Evolutionary conservation across 2,329 filamentous ascomycete species (phyloP).

Genomic region (Fusarium verrucosum): DNA sequence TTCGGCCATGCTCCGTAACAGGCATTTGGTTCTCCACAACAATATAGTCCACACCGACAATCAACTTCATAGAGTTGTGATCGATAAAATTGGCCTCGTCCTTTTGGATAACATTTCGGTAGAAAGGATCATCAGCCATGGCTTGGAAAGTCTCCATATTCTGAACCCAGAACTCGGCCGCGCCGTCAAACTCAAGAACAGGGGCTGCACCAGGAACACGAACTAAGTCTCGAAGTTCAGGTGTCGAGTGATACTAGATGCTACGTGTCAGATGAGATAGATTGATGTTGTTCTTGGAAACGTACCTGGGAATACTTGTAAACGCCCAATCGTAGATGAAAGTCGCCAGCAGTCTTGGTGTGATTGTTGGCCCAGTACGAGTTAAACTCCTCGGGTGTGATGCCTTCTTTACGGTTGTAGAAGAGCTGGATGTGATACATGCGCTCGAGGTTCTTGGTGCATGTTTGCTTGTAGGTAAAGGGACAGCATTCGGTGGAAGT

Average conservation of each 20-base stretch:
- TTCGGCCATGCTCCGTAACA: not conserved
- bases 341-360: conserved; percentile 8
- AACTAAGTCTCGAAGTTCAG: not conserved
- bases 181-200: conserved; percentile 5
- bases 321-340: not conserved
- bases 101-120: not conserved
- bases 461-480: conserved; percentile 5
- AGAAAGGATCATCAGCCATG: not conserved
- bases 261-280: fast-evolving
- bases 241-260: not conserved
- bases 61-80: not conserved
- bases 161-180: conserved; percentile 4
- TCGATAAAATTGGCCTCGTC: conserved; percentile 13
- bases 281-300: fast-evolving
- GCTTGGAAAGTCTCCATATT: conserved; percentile 1
- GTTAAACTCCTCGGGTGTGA: not conserved
- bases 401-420: not conserved
- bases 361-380: conserved; percentile 16
- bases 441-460: conserved; percentile 4
- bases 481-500: conserved; percentile 3
- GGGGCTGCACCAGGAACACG: not conserved
- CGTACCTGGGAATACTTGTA: conserved; percentile 9
- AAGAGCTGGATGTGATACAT: conserved; percentile 12
- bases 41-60: conserved; percentile 13
- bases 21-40: conserved; percentile 15